Evolutionary conservation across 2,329 filamentous ascomycete genomes (phyloP).

Genomic region (Rachicladosporium sp.): DNA sequence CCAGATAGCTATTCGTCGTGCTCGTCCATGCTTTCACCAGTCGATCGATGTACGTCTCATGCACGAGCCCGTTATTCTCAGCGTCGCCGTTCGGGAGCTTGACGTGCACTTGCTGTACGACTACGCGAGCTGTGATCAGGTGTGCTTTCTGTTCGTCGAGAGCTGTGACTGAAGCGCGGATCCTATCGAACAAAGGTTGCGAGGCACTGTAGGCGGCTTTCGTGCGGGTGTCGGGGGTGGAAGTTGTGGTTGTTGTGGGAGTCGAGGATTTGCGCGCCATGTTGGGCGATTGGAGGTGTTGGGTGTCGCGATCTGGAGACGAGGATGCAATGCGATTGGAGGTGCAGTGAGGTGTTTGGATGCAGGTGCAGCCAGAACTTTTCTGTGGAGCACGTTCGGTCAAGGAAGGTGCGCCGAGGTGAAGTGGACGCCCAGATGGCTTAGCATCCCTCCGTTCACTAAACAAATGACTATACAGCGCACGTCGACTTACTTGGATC

Average conservation of each 20-base stretch:
- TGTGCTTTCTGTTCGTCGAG: conserved; percentile 13
- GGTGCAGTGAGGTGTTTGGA: too few relatives aligned
- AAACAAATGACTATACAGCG: too few relatives aligned
- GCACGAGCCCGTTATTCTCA: conserved; percentile 6
- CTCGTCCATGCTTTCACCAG: conserved; percentile 18
- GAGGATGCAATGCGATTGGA: too few relatives aligned
- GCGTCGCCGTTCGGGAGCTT: conserved; percentile 12
- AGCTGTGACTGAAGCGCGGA: conserved; percentile 10
- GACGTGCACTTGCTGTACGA: conserved; percentile 19
- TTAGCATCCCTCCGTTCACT: conserved; percentile 2
- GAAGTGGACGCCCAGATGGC: too few relatives aligned
- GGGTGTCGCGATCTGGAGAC: too few relatives aligned
- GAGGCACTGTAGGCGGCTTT: conserved; percentile 20
- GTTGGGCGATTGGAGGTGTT: too few relatives aligned
- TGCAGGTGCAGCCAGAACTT: too few relatives aligned
- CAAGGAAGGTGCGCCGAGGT: too few relatives aligned
- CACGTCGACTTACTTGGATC: too few relatives aligned
- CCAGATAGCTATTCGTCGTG: conserved; percentile 16
- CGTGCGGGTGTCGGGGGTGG: conserved; percentile 3
- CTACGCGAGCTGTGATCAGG: conserved; percentile 15
- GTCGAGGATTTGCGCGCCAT: conserved; percentile 2
- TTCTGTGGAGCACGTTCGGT: too few relatives aligned
- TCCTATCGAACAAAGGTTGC: conserved; percentile 19
- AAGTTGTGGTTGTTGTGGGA: conserved; percentile 1
- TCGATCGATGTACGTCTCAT: conserved; percentile 15